Percentiles rank a stretch among this genome's conserved stretches.
These are phyloP conservation scores for Parmelia sp. DNA, from an alignment of 495 filamentous ascomycete genomes.

Conservation along the genomic window DNA sequence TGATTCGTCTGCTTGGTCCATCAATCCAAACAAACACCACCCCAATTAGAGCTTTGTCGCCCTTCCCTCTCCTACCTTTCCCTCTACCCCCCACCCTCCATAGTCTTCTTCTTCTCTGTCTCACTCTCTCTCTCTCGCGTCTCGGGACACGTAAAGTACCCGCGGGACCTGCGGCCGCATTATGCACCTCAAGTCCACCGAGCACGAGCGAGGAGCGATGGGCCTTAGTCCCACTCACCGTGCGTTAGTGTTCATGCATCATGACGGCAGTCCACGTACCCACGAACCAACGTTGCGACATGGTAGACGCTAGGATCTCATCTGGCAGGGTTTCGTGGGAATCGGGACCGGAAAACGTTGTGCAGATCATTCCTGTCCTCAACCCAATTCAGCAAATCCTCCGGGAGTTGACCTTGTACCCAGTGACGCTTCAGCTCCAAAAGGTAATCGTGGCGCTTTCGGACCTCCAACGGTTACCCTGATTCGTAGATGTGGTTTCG, in stretches of 20 bases:
- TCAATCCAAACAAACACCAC: not conserved
- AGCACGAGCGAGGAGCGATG: conserved; percentile 14
- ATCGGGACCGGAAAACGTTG: conserved; percentile 14
- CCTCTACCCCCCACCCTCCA: not conserved
- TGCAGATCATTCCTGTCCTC: conserved; percentile 4
- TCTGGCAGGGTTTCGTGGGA: conserved; percentile 7
- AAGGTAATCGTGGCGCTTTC: conserved; percentile 16
- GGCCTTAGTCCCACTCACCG: not conserved
- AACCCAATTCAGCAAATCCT: conserved; percentile 16
- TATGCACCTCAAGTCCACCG: conserved; percentile 11
- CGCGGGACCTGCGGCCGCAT: conserved; percentile 19
- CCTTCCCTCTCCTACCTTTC: not conserved
- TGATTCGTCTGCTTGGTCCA: not conserved
- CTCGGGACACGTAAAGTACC: not conserved
- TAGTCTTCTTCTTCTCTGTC: not conserved
- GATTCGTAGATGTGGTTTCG: conserved; percentile 14
- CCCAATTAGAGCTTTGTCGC: too few relatives aligned
- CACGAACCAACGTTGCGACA: conserved; percentile 17
- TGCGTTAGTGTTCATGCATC: conserved; percentile 15
- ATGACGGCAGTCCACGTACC: conserved; percentile 17
- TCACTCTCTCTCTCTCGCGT: conserved; percentile 1
- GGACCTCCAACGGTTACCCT: conserved; percentile 13
- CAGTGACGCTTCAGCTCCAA: conserved; percentile 16
- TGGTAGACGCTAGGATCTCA: conserved; percentile 19
- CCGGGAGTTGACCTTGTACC: conserved; percentile 4